phyloP scores from a whole-genome alignment of 2,329 filamentous ascomycete genomes.

The Alternaria alternata region DNA sequence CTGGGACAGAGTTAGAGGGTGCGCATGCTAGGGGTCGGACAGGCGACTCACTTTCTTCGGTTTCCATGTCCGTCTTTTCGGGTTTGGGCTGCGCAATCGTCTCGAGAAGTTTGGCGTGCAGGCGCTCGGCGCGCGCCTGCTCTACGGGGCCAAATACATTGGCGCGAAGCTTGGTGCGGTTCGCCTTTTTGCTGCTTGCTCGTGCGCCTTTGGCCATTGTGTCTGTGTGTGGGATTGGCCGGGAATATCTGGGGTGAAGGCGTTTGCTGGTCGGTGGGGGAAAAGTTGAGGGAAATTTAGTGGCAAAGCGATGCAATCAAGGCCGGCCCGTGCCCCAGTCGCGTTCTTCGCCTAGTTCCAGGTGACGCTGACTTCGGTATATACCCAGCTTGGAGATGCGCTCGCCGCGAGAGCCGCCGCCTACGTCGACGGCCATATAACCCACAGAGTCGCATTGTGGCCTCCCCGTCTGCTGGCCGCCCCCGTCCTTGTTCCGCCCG shows the following conservation, averaged over 20 bases:
- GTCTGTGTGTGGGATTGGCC: constrained; percentile 4
- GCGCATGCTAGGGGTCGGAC: neutral
- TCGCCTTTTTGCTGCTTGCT: constrained; percentile 80
- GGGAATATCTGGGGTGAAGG: constrained; percentile 15
- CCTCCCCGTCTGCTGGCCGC: neutral
- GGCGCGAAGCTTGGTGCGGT: constrained; percentile 80
- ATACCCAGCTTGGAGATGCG: constrained; percentile 22
- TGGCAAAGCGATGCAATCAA: constrained; percentile 27
- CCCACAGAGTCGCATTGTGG: constrained; percentile 1
- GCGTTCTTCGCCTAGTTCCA: constrained; percentile 29
- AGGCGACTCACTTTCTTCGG: constrained; percentile 49
- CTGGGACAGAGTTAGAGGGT: constrained; percentile 12
- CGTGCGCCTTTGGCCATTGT: constrained; percentile 88
- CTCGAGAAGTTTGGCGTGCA: constrained; percentile 86
- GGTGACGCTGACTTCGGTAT: constrained; percentile 35
- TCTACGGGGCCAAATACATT: constrained; percentile 87
- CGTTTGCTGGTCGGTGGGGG: constrained; percentile 13
- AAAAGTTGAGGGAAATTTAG: constrained; percentile 28
- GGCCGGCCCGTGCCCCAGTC: constrained; percentile 26
- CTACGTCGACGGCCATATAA: constrained; percentile 25
- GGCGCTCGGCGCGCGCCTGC: constrained; percentile 78
- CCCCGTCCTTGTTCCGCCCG: neutral
- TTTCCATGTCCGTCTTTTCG: constrained; percentile 56
- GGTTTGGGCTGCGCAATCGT: constrained; percentile 79
- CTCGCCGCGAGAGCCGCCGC: constrained; percentile 37